Evolutionary conservation across 2,329 filamentous ascomycete genomes (phyloP).

Genomic region (Nemania abortiva): DNA sequence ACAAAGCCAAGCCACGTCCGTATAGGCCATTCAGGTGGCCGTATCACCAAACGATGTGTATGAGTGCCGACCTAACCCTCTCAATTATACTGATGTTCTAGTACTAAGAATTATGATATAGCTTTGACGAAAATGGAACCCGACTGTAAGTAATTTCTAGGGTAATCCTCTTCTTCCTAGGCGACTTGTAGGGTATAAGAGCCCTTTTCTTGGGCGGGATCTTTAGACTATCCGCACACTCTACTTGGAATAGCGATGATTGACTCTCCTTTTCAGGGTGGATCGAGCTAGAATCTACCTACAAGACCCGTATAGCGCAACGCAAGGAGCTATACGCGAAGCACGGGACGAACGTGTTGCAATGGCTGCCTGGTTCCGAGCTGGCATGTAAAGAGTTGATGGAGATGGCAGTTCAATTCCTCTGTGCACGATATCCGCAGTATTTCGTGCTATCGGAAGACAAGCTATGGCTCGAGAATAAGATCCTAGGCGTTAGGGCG

Average conservation of each 20-base stretch:
- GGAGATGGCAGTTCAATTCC: constrained; percentile 86
- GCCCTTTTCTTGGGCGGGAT: no score
- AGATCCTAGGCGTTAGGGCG: constrained; percentile 72
- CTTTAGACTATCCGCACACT: neutral
- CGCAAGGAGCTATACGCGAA: constrained; percentile 73
- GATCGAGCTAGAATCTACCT: constrained; percentile 59
- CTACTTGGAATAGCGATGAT: neutral
- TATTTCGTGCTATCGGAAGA: constrained; percentile 73
- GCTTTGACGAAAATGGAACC: constrained; percentile 82
- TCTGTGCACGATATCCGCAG: constrained; percentile 81
- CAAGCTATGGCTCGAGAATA: constrained; percentile 73
- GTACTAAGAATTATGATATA: constrained; percentile 52
- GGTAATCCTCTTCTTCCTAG: neutral
- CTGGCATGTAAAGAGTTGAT: constrained; percentile 86
- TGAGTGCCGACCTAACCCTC: constrained; percentile 51
- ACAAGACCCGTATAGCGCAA: constrained; percentile 74
- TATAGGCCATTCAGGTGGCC: constrained; percentile 86
- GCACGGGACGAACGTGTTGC: constrained; percentile 73
- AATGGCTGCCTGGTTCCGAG: constrained; percentile 78
- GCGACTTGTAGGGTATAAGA: neutral
- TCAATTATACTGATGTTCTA: neutral
- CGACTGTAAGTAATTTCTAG: constrained; percentile 62
- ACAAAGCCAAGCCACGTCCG: constrained; percentile 76
- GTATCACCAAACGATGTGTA: constrained; percentile 94
- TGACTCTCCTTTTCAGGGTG: constrained; percentile 3